phyloP scores from a whole-genome alignment of 495 filamentous ascomycete genomes.

The Aspergillus heteromorphus region DNA sequence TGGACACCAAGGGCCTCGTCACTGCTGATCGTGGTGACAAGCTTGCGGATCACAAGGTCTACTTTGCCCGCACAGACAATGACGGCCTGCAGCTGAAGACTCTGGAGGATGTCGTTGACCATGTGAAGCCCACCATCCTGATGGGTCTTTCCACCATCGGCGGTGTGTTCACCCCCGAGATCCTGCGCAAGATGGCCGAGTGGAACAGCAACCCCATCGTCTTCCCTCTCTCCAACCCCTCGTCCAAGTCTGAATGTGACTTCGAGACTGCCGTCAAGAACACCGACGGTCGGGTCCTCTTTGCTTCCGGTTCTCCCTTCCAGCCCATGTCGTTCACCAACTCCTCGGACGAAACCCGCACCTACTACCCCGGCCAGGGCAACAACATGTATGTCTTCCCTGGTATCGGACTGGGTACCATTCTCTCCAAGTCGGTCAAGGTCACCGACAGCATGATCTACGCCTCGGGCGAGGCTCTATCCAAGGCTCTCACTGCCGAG shows the following conservation, averaged over 20 bases:
- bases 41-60: constrained; percentile 94
- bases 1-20: constrained; percentile 94
- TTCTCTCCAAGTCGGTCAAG: constrained; percentile 80
- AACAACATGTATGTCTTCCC: constrained; percentile 98
- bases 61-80: constrained; percentile 92
- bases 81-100: constrained; percentile 81
- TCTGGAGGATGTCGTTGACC: constrained; percentile 88
- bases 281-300: constrained; percentile 86
- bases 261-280: constrained; percentile 84
- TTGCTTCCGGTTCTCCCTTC: constrained; percentile 95
- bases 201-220: constrained; percentile 79
- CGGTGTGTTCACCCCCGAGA: constrained; percentile 85
- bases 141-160: constrained; percentile 93
- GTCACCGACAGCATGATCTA: constrained; percentile 95
- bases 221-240: constrained; percentile 92
- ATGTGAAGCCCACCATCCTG: constrained; percentile 88
- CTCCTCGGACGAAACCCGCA: constrained; percentile 55
- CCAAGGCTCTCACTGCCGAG: constrained; percentile 68
- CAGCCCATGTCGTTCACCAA: constrained; percentile 57
- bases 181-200: constrained; percentile 78
- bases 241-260: constrained; percentile 93
- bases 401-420: constrained; percentile 90
- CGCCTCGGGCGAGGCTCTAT: constrained; percentile 77
- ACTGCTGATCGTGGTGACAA: constrained; percentile 90
- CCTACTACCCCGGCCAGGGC: constrained; percentile 83